These are phyloP conservation scores for Pythium apleroticum DNA, from an alignment of 352 stramenopile genomes.

Conservation along the genomic window DNA sequence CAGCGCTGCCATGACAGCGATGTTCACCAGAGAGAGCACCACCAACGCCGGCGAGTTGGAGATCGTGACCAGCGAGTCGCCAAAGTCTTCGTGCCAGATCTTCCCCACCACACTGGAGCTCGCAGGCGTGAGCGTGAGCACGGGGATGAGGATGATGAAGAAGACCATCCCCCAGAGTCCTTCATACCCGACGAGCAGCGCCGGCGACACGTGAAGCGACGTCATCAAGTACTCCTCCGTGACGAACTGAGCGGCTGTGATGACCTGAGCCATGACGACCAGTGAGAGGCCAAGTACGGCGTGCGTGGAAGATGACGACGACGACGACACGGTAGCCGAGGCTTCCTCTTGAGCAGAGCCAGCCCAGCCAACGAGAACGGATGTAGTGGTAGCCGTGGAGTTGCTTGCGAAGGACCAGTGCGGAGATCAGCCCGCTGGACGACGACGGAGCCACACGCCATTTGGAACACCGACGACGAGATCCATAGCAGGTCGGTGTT, in stretches of 20 bases:
- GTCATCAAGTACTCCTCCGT: constrained; percentile 88
- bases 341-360: constrained; percentile 28
- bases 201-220: constrained; percentile 68
- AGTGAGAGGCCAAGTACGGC: constrained; percentile 73
- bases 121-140: constrained; percentile 59
- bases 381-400: constrained; percentile 81
- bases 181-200: constrained; percentile 87
- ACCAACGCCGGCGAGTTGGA: constrained; percentile 56
- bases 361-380: constrained; percentile 59
- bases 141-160: constrained; percentile 58
- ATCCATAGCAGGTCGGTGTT: constrained; percentile 87
- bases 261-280: constrained; percentile 74
- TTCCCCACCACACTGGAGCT: constrained; percentile 45
- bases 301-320: constrained; percentile 51
- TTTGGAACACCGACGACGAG: constrained; percentile 88
- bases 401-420: constrained; percentile 73
- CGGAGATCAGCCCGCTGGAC: constrained; percentile 83
- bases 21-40: constrained; percentile 53
- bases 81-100: constrained; percentile 83
- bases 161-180: constrained; percentile 84
- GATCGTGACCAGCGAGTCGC: constrained; percentile 75
- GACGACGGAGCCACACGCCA: constrained; percentile 88
- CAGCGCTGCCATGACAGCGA: constrained; percentile 61
- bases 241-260: constrained; percentile 86
- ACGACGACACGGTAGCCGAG: too few relatives aligned